These are phyloP conservation scores for Litchi chinensis DNA, from an alignment of 345 rosid genomes.

Conservation along the genomic window DNA sequence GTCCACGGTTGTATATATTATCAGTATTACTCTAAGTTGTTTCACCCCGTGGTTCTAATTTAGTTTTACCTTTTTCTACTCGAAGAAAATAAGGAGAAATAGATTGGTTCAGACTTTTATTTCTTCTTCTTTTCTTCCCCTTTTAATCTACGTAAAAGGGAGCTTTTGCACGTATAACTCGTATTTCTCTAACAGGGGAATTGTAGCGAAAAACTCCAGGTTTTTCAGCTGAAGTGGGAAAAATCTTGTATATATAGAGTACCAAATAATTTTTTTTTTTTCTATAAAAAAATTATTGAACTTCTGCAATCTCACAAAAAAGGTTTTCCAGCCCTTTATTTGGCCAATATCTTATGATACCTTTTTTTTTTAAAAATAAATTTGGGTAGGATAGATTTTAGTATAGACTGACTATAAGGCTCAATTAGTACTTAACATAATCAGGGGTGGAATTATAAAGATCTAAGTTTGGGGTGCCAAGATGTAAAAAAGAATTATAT, in stretches of 20 bases:
- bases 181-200: not conserved
- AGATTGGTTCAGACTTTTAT: not conserved
- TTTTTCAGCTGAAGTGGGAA: no score
- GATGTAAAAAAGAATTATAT: no score
- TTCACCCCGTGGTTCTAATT: not conserved
- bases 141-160: not conserved
- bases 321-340: no score
- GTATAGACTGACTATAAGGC: not conserved
- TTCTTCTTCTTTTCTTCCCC: no score
- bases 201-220: not conserved
- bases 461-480: no score
- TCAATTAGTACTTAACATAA: no score
- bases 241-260: conserved; percentile 1
- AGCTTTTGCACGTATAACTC: not conserved
- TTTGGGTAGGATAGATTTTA: no score
- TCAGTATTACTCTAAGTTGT: not conserved
- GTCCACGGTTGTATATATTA: not conserved
- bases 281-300: no score
- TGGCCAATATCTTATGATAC: no score
- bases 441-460: no score
- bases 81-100: not conserved
- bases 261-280: not conserved
- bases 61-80: not conserved
- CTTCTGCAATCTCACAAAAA: no score
- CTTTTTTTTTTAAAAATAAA: no score